A percentile compares a stretch with the other conserved stretches of the same genome.
Conservation (phyloP, 2,329 filamentous ascomycete species). For the Pseudocercospora musae region DNA sequence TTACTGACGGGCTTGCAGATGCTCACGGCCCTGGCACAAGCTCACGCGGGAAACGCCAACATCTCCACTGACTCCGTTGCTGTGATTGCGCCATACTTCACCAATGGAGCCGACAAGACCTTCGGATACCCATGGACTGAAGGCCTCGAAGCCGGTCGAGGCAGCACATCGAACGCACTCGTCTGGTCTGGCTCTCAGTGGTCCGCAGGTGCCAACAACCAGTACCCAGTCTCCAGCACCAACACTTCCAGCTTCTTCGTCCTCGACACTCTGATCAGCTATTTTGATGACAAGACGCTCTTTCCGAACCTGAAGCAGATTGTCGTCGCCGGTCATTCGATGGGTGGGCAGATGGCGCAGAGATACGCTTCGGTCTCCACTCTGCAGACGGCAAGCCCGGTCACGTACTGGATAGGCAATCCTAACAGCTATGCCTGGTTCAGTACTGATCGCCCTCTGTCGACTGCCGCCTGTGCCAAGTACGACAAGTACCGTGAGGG, state of each 20-base stretch:
- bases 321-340: slow-evolving; percentile 37
- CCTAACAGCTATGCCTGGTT: slow-evolving; percentile 38
- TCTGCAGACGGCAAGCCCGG: slow-evolving; percentile 23
- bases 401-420: slow-evolving; percentile 36
- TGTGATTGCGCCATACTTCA: slow-evolving; percentile 35
- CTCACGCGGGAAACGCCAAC: slow-evolving; percentile 22
- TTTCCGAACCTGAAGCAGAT: slow-evolving; percentile 38
- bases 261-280: slow-evolving; percentile 34
- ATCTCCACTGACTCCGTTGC: slow-evolving; percentile 32
- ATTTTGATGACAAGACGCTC: slow-evolving; percentile 31
- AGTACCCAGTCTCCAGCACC: slow-evolving; percentile 29
- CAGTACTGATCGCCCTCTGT: slow-evolving; percentile 29
- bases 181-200: slow-evolving; percentile 36
- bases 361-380: slow-evolving; percentile 35
- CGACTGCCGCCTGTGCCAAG: slow-evolving; percentile 26
- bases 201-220: slow-evolving; percentile 34
- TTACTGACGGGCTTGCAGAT: slow-evolving; percentile 17
- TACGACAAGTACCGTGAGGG: slow-evolving; percentile 37
- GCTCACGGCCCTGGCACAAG: slow-evolving; percentile 31
- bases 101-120: slow-evolving; percentile 36
- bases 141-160: slow-evolving; percentile 22
- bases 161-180: slow-evolving; percentile 33
- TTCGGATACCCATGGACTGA: slow-evolving; percentile 34
- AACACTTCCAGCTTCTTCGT: slow-evolving; percentile 32
- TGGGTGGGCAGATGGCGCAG: slow-evolving; percentile 35